These are phyloP conservation scores for Dendrobium huoshanense DNA, from an alignment of 106 monocot genomes.

Conservation along the genomic window DNA sequence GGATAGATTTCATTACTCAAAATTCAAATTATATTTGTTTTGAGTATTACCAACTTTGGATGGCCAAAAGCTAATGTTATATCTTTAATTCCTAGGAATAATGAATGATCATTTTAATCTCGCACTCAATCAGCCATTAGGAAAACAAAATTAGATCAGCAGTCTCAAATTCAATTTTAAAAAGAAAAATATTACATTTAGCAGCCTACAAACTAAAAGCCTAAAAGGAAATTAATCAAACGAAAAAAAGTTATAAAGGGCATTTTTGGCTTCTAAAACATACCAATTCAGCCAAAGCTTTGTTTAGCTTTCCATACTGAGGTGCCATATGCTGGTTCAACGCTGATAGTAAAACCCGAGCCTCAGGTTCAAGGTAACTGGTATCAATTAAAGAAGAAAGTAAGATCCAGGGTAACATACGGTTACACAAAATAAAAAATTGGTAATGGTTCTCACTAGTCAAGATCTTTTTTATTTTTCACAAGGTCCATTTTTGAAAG, in stretches of 20 bases:
- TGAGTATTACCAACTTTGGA: neutral
- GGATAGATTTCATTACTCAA: neutral
- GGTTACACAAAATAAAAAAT: neutral
- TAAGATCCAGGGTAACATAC: neutral
- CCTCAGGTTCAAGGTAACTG: constrained; percentile 86
- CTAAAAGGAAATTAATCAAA: neutral
- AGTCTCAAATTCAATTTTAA: neutral
- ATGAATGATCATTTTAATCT: neutral
- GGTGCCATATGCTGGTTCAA: constrained; percentile 91
- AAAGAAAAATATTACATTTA: neutral
- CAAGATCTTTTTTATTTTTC: constrained; percentile 55
- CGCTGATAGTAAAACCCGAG: constrained; percentile 51
- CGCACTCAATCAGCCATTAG: neutral
- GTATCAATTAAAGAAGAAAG: constrained; percentile 12
- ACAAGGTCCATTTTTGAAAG: constrained; percentile 96
- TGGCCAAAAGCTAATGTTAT: neutral
- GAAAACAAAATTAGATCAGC: neutral
- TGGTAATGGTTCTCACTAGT: constrained; percentile 42
- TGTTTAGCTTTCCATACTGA: constrained; percentile 69
- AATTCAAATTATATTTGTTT: neutral
- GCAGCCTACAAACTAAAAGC: neutral
- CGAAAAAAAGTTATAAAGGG: neutral
- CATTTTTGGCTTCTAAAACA: constrained; percentile 5
- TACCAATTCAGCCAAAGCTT: constrained; percentile 87
- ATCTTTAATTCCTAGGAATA: neutral